These are phyloP conservation scores for Candida sithepensis DNA, from an alignment of 805 yeast species.

Conservation along the genomic window DNA sequence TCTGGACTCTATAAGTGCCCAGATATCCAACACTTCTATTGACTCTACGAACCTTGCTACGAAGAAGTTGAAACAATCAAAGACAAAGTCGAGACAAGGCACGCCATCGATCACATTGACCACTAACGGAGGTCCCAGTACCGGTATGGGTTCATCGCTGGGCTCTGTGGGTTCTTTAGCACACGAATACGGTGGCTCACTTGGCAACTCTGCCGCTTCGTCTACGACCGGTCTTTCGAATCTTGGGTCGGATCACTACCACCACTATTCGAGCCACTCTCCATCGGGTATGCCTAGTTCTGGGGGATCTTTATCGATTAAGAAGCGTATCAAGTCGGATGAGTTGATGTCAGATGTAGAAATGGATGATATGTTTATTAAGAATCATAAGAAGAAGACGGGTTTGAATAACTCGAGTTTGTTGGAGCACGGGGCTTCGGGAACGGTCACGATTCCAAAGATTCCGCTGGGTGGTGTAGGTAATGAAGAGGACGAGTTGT, in stretches of 20 bases:
- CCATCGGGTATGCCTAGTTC: not conserved
- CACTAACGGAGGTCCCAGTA: not conserved
- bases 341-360: conserved; percentile 18
- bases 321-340: conserved; percentile 17
- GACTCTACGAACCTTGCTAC: conserved; percentile 12
- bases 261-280: not conserved
- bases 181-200: not conserved
- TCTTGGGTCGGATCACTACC: not conserved
- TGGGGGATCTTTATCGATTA: conserved; percentile 7
- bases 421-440: conserved; percentile 26
- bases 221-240: not conserved
- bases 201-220: not conserved
- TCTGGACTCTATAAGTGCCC: conserved; percentile 18
- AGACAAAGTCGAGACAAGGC: conserved; percentile 16
- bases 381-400: conserved; percentile 12
- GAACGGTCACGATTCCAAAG: conserved; percentile 24
- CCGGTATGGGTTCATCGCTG: no score
- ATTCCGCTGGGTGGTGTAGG: conserved; percentile 9
- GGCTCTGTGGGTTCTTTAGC: not conserved
- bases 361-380: conserved; percentile 13
- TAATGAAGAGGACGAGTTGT: conserved; percentile 64
- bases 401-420: not conserved
- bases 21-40: conserved; percentile 18
- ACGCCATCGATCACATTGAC: conserved; percentile 11
- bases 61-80: conserved; percentile 12